A percentile compares a stretch with the other conserved stretches of the same genome.
phyloP scores from a whole-genome alignment of 306 rosid genomes.

The Senna tora region DNA sequence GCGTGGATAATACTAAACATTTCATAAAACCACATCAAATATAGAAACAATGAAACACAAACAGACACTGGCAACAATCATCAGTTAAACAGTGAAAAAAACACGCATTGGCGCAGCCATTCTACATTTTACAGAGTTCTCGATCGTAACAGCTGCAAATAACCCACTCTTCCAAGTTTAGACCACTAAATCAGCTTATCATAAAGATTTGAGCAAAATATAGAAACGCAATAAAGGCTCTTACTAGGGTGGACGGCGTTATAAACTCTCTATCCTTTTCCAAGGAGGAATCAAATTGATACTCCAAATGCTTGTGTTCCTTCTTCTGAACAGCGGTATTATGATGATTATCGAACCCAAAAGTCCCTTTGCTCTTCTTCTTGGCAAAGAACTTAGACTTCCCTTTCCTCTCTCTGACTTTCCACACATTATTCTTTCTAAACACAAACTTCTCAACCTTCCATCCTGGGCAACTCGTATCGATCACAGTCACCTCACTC shows the following conservation, averaged over 20 bases:
- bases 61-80: conserved; percentile 1
- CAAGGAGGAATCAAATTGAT: not conserved
- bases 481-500: conserved; percentile 90
- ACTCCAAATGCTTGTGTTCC: conserved; percentile 35
- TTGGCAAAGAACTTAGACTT: conserved; percentile 58
- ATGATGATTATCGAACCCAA: conserved; percentile 16
- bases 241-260: conserved; percentile 37
- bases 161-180: not conserved
- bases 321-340: conserved; percentile 27
- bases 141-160: not conserved
- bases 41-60: not conserved
- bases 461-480: conserved; percentile 76
- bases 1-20: not conserved
- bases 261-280: conserved; percentile 27
- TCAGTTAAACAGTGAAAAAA: not conserved
- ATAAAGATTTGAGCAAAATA: conserved; percentile 8
- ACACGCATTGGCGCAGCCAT: not conserved
- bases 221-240: conserved; percentile 3
- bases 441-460: conserved; percentile 77
- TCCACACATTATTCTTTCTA: conserved; percentile 77
- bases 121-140: not conserved
- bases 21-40: not conserved
- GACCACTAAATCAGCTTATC: not conserved
- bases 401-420: conserved; percentile 75
- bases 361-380: conserved; percentile 54